Conservation (phyloP, 169 alveolate genomes). For the Eimeria falciformis region DNA sequence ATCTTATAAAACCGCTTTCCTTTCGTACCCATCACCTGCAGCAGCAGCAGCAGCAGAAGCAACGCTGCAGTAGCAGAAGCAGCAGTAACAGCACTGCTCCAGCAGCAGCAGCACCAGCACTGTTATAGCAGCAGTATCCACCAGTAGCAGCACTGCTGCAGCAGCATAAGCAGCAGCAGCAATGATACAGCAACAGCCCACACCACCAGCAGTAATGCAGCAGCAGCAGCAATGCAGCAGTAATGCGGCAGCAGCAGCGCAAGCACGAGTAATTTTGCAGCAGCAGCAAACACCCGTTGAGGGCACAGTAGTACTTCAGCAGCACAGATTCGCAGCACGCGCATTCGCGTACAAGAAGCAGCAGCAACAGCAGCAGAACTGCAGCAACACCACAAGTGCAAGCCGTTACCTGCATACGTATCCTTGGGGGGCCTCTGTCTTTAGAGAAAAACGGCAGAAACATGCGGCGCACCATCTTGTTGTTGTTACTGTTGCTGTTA, state of each 20-base stretch:
- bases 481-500: not conserved
- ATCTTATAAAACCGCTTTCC: slow-evolving; percentile 86
- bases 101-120: not conserved
- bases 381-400: not conserved
- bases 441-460: slow-evolving; percentile 79
- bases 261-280: not conserved
- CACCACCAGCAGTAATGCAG: no score
- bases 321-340: no score
- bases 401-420: slow-evolving; percentile 66
- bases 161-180: not conserved
- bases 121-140: not conserved
- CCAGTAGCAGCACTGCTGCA: not conserved
- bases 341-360: not conserved
- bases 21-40: slow-evolving; percentile 66
- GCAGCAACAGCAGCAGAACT: not conserved
- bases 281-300: not conserved
- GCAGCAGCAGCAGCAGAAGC: slow-evolving; percentile 5
- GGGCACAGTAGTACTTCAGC: no score
- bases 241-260: not conserved
- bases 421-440: slow-evolving; percentile 78
- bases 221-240: no score
- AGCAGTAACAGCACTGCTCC: not conserved
- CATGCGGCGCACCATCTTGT: slow-evolving; percentile 74
- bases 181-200: no score
- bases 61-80: no score